Evolutionary conservation across 140 eudicot species (phyloP), one percentile per base, ranked within the genome.

Genomic region (Oenanthe javanica): DNA sequence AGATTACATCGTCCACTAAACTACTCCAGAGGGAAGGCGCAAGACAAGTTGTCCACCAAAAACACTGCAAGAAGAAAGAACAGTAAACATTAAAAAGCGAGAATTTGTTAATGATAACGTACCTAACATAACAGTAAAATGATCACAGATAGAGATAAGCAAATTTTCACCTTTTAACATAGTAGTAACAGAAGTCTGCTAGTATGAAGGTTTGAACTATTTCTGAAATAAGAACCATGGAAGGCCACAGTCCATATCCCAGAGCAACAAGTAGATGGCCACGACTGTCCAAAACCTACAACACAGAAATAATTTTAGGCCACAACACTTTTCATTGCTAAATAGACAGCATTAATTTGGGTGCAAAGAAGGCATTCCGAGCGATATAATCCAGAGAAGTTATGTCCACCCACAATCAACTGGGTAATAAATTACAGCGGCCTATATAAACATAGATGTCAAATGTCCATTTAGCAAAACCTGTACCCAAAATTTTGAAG

Each of bases 101-200:
- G 48, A 31, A 64, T 1, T 0, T 7, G 51, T 11, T n/a, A 23
- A 47, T 13, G 9, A 23, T 48, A 15, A 14, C n/a, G 3, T 9
- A 45, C 55, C 51, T 21, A 36, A 36, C 40, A 36, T 10, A 75
- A 25, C 43, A n/a, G 78, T 11, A 21, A 14, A 49, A 11, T 10
- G 0, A n/a, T 12, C 9, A n/a, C 63, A 0, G 36, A 6, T 1
- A 49, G 4, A 25, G 46, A 63, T n/a, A 1, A 49, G 25, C 71
- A 52, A 45, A 51, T 54, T 84, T 27, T 67, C 15, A 89, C 97
- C 97, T 91, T 86, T 91, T 88, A 16, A 89, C 86, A 27, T 91
- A 91, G 90, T 91, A 91, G 83, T 91, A 91, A 84, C 97, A 91
- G 76, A 91, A 91, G 83, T 91, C 97, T 31, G 97, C 97, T 42